phyloP scores from a whole-genome alignment of 345 rosid species.

The Bruguiera parviflora region DNA sequence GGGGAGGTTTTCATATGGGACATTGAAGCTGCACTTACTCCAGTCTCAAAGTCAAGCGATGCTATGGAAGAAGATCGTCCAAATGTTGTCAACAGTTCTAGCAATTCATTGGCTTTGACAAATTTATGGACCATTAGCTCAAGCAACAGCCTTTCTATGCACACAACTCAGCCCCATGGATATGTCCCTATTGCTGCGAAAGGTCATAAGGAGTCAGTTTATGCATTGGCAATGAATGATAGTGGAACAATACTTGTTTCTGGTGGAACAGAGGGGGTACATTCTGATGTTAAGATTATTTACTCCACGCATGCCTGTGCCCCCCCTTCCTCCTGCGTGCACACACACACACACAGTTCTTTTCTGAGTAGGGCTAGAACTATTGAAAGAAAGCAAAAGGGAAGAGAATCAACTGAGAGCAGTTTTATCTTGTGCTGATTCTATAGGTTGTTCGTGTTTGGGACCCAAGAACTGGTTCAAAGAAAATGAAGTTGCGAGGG shows the following conservation, averaged over 20 bases:
- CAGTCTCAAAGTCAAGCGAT: conserved; percentile 70
- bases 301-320: no score
- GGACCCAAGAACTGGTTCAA: conserved; percentile 97
- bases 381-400: not conserved
- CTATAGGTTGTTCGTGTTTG: conserved; percentile 94
- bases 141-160: conserved; percentile 70
- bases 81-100: conserved; percentile 60
- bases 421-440: conserved; percentile 8
- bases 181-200: conserved; percentile 77
- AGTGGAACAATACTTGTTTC: conserved; percentile 88
- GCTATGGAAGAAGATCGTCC: conserved; percentile 69
- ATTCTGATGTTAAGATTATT: conserved; percentile 5
- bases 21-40: conserved; percentile 84
- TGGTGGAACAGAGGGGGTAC: conserved; percentile 99
- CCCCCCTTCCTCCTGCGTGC: no score
- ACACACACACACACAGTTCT: not conserved
- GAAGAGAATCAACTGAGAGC: not conserved
- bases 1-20: conserved; percentile 99
- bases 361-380: not conserved
- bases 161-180: conserved; percentile 68
- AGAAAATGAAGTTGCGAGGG: conserved; percentile 94
- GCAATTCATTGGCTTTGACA: conserved; percentile 55
- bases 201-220: conserved; percentile 99
- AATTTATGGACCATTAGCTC: conserved; percentile 79
- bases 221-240: conserved; percentile 96